Evolutionary conservation across 495 filamentous ascomycete genomes (phyloP).

Genomic region (Podospora fimiseda): DNA sequence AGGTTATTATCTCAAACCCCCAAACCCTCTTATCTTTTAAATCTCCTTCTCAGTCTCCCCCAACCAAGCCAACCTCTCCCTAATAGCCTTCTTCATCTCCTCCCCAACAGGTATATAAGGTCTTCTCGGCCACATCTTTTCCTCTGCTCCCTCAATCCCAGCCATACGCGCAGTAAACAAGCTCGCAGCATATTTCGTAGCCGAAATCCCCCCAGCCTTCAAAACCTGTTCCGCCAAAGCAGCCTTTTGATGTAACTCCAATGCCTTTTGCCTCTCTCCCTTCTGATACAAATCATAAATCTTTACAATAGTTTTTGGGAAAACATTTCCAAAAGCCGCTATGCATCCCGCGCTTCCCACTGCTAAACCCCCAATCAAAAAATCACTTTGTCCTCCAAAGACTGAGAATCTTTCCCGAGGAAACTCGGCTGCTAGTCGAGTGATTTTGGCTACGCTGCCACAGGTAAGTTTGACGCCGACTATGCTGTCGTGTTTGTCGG

Average conservation of each 20-base stretch:
- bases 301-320: conserved; percentile 48
- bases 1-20: too few relatives aligned
- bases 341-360: conserved; percentile 60
- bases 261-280: conserved; percentile 46
- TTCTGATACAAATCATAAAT: conserved; percentile 42
- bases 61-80: conserved; percentile 44
- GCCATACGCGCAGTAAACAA: conserved; percentile 49
- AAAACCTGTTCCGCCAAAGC: conserved; percentile 48
- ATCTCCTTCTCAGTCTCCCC: conserved; percentile 38
- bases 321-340: conserved; percentile 61
- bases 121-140: conserved; percentile 50
- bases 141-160: conserved; percentile 49
- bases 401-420: conserved; percentile 51
- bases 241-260: conserved; percentile 48
- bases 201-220: conserved; percentile 53
- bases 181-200: conserved; percentile 58
- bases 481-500: conserved; percentile 38
- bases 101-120: conserved; percentile 51
- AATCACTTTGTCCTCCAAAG: conserved; percentile 66
- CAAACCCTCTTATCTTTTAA: background rate
- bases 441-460: conserved; percentile 59
- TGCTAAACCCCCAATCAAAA: conserved; percentile 55
- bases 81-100: conserved; percentile 42
- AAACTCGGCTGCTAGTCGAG: conserved; percentile 46
- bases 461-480: conserved; percentile 65